Base-by-base conservation (phyloP, 75 land plant species). In the Cryptomeria japonica region DNA sequence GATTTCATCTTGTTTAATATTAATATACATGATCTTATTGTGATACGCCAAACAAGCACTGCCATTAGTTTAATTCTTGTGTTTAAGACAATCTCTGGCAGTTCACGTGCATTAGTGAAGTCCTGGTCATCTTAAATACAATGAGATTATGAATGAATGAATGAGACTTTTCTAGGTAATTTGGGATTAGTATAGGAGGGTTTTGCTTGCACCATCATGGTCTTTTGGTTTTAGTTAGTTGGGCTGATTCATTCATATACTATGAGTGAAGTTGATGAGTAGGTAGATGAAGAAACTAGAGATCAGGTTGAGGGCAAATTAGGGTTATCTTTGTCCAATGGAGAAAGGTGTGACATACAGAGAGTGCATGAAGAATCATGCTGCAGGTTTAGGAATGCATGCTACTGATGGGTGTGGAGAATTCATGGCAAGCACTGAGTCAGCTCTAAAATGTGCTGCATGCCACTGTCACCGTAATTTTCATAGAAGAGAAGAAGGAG, bases 361-460 rank as follows among this genome's bases (percentile, higher is more conserved):
- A 47, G 94, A 93, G 86, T 93, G 94, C 90, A 88, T 87, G 85
- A 93, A 93, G 90, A 93, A 93, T 87, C 92, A 92, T 78, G 94
- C 94, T 11, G 90, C 91, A 36, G 64, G 86, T 41, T 56, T 87
- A 56, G 93, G 93, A 39, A 88, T 82, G 80, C 89, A 92, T 89
- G 91, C 91, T 55, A 64, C 87, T 53, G 94, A 93, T 86, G 94
- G 94, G 5, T 93, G 94, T 87, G 92, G 94, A 16, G 94, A 93
- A 88, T 93, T 93, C 92, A 92, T 93, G 92, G 88, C 86, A 8
- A 88, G 19, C 36, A 49, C 32, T 37, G 85, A 76, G 56, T 68
- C 42, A 31, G 75, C 84, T n/a, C 73, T 89, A 19, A 55, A 28
- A 38, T 93, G 94, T 72, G 91, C 91, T 15, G 94, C 94, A 16